phyloP scores from a whole-genome alignment of 768 basidiomycete genomes.

The Xanthoconium purpureum region DNA sequence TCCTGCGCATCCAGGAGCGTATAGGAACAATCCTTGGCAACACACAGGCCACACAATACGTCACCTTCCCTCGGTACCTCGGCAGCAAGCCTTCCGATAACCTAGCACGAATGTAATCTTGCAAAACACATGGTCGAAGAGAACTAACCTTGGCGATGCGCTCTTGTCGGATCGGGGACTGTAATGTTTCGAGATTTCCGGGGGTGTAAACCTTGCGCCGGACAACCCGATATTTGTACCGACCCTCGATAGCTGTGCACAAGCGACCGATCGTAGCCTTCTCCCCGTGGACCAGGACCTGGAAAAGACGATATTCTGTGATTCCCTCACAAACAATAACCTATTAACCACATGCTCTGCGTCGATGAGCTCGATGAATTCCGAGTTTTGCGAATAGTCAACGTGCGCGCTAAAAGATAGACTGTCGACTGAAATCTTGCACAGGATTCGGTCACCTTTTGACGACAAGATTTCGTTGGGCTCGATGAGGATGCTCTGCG shows the following conservation, averaged over 20 bases:
- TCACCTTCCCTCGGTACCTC: slow-evolving; percentile 66
- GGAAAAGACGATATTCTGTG: not conserved
- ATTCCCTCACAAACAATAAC: not conserved
- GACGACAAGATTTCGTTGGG: slow-evolving; percentile 80
- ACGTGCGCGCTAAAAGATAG: slow-evolving; percentile 97
- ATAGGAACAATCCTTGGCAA: slow-evolving; percentile 92
- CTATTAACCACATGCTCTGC: slow-evolving; percentile 81
- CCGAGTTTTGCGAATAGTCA: slow-evolving; percentile 92
- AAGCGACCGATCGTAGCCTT: slow-evolving; percentile 88
- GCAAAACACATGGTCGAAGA: not conserved
- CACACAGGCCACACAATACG: slow-evolving; percentile 75
- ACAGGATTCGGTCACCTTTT: slow-evolving; percentile 74
- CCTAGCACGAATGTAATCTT: slow-evolving; percentile 42
- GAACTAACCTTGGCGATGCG: slow-evolving; percentile 79
- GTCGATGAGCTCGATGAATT: slow-evolving; percentile 90
- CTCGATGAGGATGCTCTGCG: slow-evolving; percentile 86
- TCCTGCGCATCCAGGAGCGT: slow-evolving; percentile 90
- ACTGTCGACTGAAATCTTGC: slow-evolving; percentile 87
- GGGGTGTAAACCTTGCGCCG: slow-evolving; percentile 95
- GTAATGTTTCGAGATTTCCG: slow-evolving; percentile 81
- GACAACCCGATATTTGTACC: slow-evolving; percentile 82
- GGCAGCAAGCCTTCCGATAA: slow-evolving; percentile 84
- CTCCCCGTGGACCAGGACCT: slow-evolving; percentile 95
- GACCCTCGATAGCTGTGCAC: slow-evolving; percentile 74
- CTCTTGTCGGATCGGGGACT: slow-evolving; percentile 83